Evolutionary conservation across 164 flowering plant genomes (phyloP).

Genomic region (Aristolochia californica): DNA sequence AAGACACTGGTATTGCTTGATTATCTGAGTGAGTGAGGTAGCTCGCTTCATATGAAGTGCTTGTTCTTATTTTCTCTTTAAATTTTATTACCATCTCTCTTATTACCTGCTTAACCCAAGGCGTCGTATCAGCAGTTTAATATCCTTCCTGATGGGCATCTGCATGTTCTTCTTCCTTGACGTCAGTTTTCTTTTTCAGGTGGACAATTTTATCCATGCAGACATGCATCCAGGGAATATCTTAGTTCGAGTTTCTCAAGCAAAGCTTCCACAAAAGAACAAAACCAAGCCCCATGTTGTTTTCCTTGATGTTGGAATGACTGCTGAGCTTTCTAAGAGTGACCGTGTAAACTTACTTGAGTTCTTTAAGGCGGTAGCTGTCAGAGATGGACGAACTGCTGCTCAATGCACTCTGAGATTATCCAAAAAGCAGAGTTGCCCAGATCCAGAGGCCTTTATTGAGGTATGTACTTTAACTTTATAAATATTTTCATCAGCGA

Average conservation of each 20-base stretch:
- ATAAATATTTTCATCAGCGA: not conserved
- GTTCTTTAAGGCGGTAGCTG: conserved; percentile 19
- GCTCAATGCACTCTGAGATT: conserved; percentile 17
- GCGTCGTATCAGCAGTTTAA: not conserved
- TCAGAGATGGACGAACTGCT: conserved; percentile 18
- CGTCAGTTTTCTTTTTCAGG: conserved; percentile 32
- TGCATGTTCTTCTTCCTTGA: not conserved
- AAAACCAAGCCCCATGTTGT: conserved; percentile 18
- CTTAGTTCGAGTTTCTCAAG: conserved; percentile 48
- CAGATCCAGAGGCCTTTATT: conserved; percentile 18
- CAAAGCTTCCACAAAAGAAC: conserved; percentile 9
- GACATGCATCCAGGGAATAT: conserved; percentile 96
- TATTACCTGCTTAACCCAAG: no score
- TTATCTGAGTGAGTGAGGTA: no score
- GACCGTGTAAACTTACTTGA: conserved; percentile 16
- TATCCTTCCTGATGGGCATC: not conserved
- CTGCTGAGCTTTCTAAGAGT: conserved; percentile 17
- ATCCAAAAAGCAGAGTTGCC: conserved; percentile 18
- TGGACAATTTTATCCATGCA: conserved; percentile 91
- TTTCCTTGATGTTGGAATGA: conserved; percentile 23
- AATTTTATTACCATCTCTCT: no score
- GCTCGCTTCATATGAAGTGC: no score
- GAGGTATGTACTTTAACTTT: conserved; percentile 9
- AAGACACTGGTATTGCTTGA: no score
- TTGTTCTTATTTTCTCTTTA: no score